Conservation (phyloP, 805 yeast species). For the Yueomyces sinensis region DNA sequence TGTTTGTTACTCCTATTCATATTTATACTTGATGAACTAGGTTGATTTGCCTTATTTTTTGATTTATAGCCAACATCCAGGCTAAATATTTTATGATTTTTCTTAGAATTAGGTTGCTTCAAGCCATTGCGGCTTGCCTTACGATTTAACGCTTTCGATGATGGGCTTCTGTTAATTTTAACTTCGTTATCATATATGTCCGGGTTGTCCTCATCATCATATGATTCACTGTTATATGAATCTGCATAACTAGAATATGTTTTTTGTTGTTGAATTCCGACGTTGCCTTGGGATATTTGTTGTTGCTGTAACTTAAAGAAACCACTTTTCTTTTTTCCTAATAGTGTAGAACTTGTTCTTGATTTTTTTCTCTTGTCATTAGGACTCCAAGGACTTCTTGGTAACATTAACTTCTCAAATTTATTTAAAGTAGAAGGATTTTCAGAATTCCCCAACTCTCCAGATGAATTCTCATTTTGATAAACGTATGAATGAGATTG, state of each 20-base stretch:
- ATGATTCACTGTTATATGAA: neutral
- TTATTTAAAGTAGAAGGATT: neutral
- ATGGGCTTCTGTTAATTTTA: neutral
- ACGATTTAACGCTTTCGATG: too few species aligned
- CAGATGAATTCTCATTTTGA: too few species aligned
- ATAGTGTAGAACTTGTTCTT: neutral
- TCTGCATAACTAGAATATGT: neutral
- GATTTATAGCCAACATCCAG: neutral
- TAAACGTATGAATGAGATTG: too few species aligned
- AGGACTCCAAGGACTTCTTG: neutral
- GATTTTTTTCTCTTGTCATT: neutral
- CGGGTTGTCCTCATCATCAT: neutral
- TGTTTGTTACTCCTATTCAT: neutral
- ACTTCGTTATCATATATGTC: neutral
- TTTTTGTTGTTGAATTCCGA: too few species aligned
- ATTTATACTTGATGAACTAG: neutral
- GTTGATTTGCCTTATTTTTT: neutral
- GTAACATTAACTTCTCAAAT: neutral
- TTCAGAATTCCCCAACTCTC: neutral
- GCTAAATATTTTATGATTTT: neutral
- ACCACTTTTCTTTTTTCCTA: neutral
- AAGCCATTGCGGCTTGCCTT: too few species aligned
- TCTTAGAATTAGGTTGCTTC: neutral
- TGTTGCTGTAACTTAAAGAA: neutral
- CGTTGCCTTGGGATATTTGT: too few species aligned